Evolutionary conservation across 371 early-diverging fungal genomes (phyloP), one percentile per base, ranked within the genome.

Genomic region (Blastocladiella emersonii): DNA sequence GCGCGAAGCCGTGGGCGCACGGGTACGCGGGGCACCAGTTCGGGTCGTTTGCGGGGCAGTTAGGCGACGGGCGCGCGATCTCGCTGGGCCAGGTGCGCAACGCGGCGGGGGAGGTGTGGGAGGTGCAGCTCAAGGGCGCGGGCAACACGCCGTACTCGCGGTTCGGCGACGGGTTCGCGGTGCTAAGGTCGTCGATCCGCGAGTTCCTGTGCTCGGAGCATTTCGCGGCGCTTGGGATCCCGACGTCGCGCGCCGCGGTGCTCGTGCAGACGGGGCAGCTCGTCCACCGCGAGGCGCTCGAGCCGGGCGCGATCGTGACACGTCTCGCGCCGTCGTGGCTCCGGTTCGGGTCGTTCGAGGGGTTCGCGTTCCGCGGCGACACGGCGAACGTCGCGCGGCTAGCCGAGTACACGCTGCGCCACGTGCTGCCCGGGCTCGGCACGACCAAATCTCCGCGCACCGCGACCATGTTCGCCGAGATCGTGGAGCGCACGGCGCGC

Each of bases 31-130:
- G 63, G 3, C 12, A 48, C 30, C 34, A 37, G 25, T 45, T 25
- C 61, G 75, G 77, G 13, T 69, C 68, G 36, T 85, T 75, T 70
- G 84, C 82, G 8, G 83, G 83, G 34, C 83, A 83, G 67, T 76
- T 95, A 3, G 95, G 95, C 43, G 95, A 95, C 69, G 93, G 93
- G 1, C 77, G 93, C 44, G 90, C 88, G 1, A 80, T 91, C 23
- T 87, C 90, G 3, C 71, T 95, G 17, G 89, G 84, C 64, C 74
- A 80, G 61, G 65, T 69, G 0, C 57, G 76, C 17, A 70, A 71
- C 2, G 55, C 53, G 3, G 66, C 68, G 32, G 76, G 77, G 10
- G 70, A 74, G n/a, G 56, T 74, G 0, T 89, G 84, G 84, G 92
- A 92, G 64, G 25, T 93, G 35, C 91, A 92, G 67, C 76, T 93